Evolutionary conservation across 2,329 filamentous ascomycete genomes (phyloP).

Genomic region (Madurella mycetomatis): DNA sequence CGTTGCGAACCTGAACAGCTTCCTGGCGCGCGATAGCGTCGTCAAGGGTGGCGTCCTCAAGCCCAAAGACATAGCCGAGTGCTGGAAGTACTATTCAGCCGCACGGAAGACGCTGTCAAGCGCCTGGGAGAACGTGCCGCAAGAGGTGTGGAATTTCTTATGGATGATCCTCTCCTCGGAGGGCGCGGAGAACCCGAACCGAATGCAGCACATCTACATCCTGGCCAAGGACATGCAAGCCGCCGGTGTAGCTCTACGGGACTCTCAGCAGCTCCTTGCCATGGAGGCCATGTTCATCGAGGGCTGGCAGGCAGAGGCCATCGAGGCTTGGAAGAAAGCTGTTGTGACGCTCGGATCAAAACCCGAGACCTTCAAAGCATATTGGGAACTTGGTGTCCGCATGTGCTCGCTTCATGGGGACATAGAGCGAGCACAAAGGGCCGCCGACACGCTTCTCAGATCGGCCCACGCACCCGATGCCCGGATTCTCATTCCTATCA

Average conservation of each 20-base stretch:
- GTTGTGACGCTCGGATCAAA: constrained; percentile 48
- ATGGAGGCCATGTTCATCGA: constrained; percentile 65
- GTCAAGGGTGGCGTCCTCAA: constrained; percentile 33
- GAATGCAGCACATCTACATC: constrained; percentile 56
- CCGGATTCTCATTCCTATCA: constrained; percentile 62
- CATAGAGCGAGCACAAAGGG: constrained; percentile 53
- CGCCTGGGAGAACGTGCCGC: constrained; percentile 52
- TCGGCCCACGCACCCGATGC: constrained; percentile 43
- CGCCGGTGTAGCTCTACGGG: constrained; percentile 50
- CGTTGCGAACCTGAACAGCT: constrained; percentile 29
- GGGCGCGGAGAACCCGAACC: constrained; percentile 47
- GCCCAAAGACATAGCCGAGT: constrained; percentile 27
- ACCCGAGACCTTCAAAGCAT: constrained; percentile 46
- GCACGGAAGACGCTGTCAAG: constrained; percentile 42
- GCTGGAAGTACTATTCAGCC: constrained; percentile 49
- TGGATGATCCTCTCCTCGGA: constrained; percentile 59
- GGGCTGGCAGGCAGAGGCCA: constrained; percentile 55
- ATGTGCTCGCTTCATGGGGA: constrained; percentile 59
- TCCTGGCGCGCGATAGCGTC: constrained; percentile 31
- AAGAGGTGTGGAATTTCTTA: constrained; percentile 58
- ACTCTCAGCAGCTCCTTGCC: constrained; percentile 58
- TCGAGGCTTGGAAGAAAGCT: constrained; percentile 60
- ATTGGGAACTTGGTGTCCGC: constrained; percentile 62
- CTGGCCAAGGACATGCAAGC: constrained; percentile 63
- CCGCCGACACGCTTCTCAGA: constrained; percentile 51